phyloP scores from a whole-genome alignment of 305 asterid species.

The Plantago coronopus region DNA sequence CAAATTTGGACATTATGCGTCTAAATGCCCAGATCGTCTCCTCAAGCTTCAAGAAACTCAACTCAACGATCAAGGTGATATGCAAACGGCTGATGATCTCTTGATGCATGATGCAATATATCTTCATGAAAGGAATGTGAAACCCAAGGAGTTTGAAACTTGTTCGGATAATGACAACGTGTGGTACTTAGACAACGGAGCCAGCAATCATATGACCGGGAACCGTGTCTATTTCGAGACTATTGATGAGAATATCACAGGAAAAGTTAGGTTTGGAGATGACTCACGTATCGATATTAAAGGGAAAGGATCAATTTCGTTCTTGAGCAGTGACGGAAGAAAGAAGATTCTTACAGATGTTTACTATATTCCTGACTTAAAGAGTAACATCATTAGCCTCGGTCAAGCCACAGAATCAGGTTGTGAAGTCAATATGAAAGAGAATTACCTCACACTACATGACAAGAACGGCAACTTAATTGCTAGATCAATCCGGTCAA shows the following conservation, averaged over 20 bases:
- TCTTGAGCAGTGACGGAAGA: neutral
- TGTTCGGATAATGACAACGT: neutral
- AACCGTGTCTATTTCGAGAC: neutral
- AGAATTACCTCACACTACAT: neutral
- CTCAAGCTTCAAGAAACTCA: too few relatives aligned
- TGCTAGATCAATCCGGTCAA: too few relatives aligned
- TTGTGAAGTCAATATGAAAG: neutral
- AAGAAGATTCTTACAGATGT: neutral
- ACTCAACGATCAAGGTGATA: too few relatives aligned
- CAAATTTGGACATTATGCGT: conserved; percentile 12
- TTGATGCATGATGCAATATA: too few relatives aligned
- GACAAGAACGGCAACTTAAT: too few relatives aligned
- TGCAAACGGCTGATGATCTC: too few relatives aligned
- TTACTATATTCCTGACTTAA: neutral
- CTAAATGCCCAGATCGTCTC: too few relatives aligned
- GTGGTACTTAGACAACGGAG: conserved; percentile 6
- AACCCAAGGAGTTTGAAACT: neutral
- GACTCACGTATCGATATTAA: neutral
- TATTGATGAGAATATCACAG: neutral
- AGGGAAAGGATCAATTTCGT: neutral
- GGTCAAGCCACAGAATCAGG: neutral
- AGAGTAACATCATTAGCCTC: neutral
- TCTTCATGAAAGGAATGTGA: neutral
- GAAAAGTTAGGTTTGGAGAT: neutral
- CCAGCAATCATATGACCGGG: neutral